A percentile compares a stretch with the other conserved stretches of the same genome.
phyloP scores from a whole-genome alignment of 139 green algal species.

The Nannochloris sp. region DNA sequence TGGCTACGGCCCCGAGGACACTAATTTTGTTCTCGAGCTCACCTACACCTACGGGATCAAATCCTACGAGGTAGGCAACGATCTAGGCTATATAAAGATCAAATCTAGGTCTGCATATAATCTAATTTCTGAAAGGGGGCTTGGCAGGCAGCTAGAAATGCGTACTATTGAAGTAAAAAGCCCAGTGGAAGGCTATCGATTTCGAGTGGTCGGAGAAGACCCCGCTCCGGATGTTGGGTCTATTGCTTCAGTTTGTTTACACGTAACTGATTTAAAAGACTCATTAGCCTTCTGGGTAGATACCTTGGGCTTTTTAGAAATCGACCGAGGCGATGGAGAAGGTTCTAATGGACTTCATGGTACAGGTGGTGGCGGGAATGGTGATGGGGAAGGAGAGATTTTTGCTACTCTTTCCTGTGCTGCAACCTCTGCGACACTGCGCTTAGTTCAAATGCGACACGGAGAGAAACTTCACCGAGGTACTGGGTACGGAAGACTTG shows the following conservation, averaged over 20 bases:
- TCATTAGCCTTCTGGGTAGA: conserved; percentile 29
- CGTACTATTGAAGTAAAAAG: conserved; percentile 14
- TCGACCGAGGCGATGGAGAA: too few species aligned
- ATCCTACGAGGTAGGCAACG: conserved; percentile 41
- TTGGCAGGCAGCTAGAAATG: background rate
- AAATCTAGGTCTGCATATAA: conserved; percentile 19
- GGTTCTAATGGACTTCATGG: too few species aligned
- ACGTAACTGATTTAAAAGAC: conserved; percentile 9
- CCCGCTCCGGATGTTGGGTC: background rate
- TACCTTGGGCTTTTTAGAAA: conserved; percentile 25
- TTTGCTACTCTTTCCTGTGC: background rate
- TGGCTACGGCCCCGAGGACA: conserved; percentile 36
- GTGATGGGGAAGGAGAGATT: background rate
- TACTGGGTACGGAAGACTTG: conserved; percentile 31
- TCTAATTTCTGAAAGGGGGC: background rate
- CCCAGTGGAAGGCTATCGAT: conserved; percentile 36
- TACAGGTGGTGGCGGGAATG: too few species aligned
- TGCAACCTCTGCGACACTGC: background rate
- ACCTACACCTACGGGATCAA: conserved; percentile 45
- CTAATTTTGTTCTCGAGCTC: conserved; percentile 38
- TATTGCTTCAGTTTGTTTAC: conserved; percentile 31
- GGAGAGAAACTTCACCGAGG: background rate
- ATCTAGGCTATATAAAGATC: conserved; percentile 32
- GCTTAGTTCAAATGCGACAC: background rate
- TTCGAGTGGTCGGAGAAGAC: conserved; percentile 30